These are phyloP conservation scores for Trichoderma guizhouense DNA, from an alignment of 2,329 filamentous ascomycete genomes.

Conservation along the genomic window DNA sequence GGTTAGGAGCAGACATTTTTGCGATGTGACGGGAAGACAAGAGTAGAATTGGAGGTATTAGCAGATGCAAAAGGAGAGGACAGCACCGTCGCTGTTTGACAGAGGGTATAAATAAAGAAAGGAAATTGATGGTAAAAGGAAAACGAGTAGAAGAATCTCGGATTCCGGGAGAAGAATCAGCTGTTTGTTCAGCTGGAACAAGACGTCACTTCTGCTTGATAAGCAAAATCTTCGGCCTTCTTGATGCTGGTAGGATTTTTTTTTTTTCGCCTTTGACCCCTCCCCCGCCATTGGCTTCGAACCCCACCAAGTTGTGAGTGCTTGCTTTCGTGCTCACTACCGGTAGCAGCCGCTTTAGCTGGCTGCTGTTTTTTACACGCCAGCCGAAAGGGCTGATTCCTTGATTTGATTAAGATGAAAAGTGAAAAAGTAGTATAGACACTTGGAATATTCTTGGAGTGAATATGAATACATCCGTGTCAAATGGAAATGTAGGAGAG, in stretches of 20 bases:
- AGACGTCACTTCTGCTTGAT: slow-evolving; percentile 20
- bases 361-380: background rate
- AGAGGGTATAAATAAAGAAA: background rate
- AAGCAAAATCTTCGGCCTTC: slow-evolving; percentile 20
- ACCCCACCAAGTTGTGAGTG: background rate
- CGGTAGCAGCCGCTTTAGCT: background rate
- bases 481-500: background rate
- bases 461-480: no score
- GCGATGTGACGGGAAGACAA: background rate
- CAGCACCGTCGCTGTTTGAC: background rate
- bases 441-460: accelerated
- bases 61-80: background rate
- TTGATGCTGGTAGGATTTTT: slow-evolving; percentile 12
- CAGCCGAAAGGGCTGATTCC: background rate
- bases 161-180: background rate
- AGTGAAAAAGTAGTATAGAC: accelerated
- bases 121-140: background rate
- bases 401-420: background rate
- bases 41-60: background rate
- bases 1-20: slow-evolving; percentile 33
- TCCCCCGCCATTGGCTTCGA: slow-evolving; percentile 16
- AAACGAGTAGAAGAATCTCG: background rate
- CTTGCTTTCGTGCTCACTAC: background rate
- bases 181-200: background rate
- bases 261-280: slow-evolving; percentile 17